These are phyloP conservation scores for Turnera subulata DNA, from an alignment of 345 rosid genomes.

Conservation along the genomic window DNA sequence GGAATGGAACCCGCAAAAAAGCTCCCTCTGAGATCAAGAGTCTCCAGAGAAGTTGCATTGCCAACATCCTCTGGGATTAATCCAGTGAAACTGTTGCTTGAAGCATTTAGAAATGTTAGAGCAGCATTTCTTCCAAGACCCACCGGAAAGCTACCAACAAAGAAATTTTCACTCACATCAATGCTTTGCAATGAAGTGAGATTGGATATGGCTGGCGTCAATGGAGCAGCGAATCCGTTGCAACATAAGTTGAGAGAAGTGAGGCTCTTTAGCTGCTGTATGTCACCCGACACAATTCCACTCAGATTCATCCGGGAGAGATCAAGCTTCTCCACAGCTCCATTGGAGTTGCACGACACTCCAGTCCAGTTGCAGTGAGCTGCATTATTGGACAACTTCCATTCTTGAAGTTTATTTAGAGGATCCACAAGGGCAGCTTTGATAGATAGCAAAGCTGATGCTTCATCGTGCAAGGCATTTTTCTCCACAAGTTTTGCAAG, in stretches of 20 bases:
- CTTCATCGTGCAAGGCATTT: slow-evolving; percentile 35
- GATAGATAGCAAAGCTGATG: slow-evolving; percentile 47
- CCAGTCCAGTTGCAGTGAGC: slow-evolving; percentile 85
- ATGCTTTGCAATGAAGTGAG: slow-evolving; percentile 49
- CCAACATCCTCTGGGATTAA: slow-evolving; percentile 69
- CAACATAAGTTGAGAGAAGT: slow-evolving; percentile 66
- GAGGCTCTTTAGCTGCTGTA: slow-evolving; percentile 48
- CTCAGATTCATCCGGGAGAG: slow-evolving; percentile 76
- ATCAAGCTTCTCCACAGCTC: slow-evolving; percentile 66
- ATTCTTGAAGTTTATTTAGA: slow-evolving; percentile 50
- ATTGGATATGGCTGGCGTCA: slow-evolving; percentile 44
- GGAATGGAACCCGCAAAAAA: slow-evolving; percentile 80
- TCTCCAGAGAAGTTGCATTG: slow-evolving; percentile 52
- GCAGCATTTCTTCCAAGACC: slow-evolving; percentile 56
- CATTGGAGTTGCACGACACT: slow-evolving; percentile 60
- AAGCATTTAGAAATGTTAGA: slow-evolving; percentile 65
- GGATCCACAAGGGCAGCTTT: slow-evolving; percentile 65
- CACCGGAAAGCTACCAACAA: slow-evolving; percentile 43
- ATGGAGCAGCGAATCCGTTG: slow-evolving; percentile 48
- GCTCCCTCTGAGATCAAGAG: slow-evolving; percentile 82
- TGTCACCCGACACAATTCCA: slow-evolving; percentile 55
- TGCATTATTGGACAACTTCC: slow-evolving; percentile 46
- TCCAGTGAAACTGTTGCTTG: slow-evolving; percentile 77
- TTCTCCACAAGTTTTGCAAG: slow-evolving; percentile 23
- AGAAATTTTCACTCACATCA: slow-evolving; percentile 73